A percentile compares a stretch with the other conserved stretches of the same genome.
Evolutionary conservation across 225 moss, liverwort and hornwort species (phyloP).

Genomic region (Climacium dendroides): DNA sequence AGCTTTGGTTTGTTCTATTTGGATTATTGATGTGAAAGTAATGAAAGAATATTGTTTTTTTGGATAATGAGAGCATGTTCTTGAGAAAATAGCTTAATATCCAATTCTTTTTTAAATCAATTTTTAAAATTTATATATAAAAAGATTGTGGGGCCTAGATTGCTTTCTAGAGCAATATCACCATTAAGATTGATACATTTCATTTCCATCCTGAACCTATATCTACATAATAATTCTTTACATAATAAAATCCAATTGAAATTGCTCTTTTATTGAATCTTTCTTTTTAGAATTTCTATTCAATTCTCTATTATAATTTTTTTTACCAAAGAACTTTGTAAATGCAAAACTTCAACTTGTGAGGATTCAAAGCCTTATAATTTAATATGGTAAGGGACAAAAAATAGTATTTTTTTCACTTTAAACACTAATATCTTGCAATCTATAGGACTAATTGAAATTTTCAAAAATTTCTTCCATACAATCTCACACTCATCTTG

Average conservation of each 20-base stretch:
- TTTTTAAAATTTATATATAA: not conserved
- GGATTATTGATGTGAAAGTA: not conserved
- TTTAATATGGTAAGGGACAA: not conserved
- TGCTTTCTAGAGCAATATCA: not conserved
- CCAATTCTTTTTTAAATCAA: not conserved
- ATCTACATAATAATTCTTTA: not conserved
- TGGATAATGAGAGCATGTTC: fast-evolving
- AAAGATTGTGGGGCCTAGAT: fast-evolving
- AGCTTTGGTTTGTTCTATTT: not conserved
- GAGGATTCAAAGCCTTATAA: not conserved
- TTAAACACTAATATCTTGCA: not conserved
- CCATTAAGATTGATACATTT: not conserved
- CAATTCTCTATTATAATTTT: not conserved
- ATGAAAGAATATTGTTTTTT: not conserved
- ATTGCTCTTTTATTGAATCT: not conserved
- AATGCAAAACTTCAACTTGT: not conserved
- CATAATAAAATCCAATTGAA: not conserved
- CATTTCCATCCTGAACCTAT: not conserved
- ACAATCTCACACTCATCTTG: not conserved
- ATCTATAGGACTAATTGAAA: not conserved
- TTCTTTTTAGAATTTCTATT: not conserved
- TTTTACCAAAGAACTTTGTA: not conserved
- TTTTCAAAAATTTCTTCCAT: not conserved
- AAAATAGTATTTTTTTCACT: too few relatives aligned
- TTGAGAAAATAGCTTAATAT: not conserved